Percentiles rank a stretch among this genome's conserved stretches.
Evolutionary conservation across 495 filamentous ascomycete genomes (phyloP).

Genomic region (Thermothielavioides terrestris): DNA sequence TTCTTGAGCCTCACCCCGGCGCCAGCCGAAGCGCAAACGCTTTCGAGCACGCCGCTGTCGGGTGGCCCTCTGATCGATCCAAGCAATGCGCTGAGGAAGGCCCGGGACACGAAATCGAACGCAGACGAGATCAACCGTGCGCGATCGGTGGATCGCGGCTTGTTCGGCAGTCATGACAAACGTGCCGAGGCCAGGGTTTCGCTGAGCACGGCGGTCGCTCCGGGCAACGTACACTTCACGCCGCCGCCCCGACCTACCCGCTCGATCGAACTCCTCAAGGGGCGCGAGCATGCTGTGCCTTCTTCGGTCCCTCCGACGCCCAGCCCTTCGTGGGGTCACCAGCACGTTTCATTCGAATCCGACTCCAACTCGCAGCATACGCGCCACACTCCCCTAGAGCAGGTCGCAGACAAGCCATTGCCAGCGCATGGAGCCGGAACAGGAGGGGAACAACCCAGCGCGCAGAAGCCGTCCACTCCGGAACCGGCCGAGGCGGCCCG

Average conservation of each 20-base stretch:
- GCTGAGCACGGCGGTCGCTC: constrained; percentile 52
- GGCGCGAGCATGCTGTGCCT: constrained; percentile 14
- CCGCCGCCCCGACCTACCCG: constrained; percentile 29
- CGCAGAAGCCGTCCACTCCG: constrained; percentile 21
- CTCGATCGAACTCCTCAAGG: constrained; percentile 23
- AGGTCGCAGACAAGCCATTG: constrained; percentile 29
- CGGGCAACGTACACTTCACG: constrained; percentile 51
- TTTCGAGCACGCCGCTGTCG: constrained; percentile 42
- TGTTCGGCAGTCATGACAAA: constrained; percentile 48
- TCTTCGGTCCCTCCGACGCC: constrained; percentile 23
- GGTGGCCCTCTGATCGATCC: constrained; percentile 34
- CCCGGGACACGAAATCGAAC: constrained; percentile 39
- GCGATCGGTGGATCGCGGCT: constrained; percentile 48
- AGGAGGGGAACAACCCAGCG: constrained; percentile 21
- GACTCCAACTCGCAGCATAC: constrained; percentile 40
- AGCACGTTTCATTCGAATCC: constrained; percentile 34
- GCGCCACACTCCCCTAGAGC: constrained; percentile 23
- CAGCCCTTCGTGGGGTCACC: constrained; percentile 28
- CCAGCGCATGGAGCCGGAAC: constrained; percentile 37
- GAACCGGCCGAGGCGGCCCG: constrained; percentile 23
- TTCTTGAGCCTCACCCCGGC: constrained; percentile 34
- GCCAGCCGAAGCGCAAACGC: constrained; percentile 30
- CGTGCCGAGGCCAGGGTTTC: constrained; percentile 57
- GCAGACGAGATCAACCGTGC: constrained; percentile 39
- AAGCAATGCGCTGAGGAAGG: constrained; percentile 31